A percentile compares a stretch with the other conserved stretches of the same genome.
Evolutionary conservation across 108 stramenopile species (phyloP).

Genomic region (Ochromonas danica): DNA sequence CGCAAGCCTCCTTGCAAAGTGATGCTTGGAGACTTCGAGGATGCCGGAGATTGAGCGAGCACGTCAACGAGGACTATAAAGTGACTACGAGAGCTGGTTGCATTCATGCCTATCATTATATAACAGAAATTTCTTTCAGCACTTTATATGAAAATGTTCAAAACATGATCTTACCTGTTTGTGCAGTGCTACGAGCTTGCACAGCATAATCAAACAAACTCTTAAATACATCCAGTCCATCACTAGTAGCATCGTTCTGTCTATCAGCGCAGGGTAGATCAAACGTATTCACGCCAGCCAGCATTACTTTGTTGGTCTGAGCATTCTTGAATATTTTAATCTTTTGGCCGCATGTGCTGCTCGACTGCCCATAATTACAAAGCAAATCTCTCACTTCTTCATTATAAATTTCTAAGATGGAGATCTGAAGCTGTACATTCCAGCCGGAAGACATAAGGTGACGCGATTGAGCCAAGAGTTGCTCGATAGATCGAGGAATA

Average conservation of each 20-base stretch:
- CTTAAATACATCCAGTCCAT: too few species aligned
- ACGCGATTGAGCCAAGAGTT: background rate
- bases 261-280: too few species aligned
- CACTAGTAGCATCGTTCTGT: too few species aligned
- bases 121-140: too few species aligned
- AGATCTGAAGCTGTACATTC: background rate
- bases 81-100: background rate
- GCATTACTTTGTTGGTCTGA: too few species aligned
- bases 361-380: too few species aligned
- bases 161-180: too few species aligned
- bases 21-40: background rate
- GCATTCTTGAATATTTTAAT: background rate
- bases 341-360: background rate
- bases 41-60: background rate
- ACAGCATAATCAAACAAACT: too few species aligned
- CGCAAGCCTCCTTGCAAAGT: constrained; percentile 20
- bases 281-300: too few species aligned
- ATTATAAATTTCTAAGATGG: constrained; percentile 69
- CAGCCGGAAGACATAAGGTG: background rate
- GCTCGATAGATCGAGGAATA: constrained; percentile 26
- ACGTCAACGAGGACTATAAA: constrained; percentile 22
- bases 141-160: too few species aligned
- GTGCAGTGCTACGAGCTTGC: too few species aligned
- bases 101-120: constrained; percentile 28
- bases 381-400: constrained; percentile 67